These are phyloP conservation scores for Cymbopogon citratus DNA, from an alignment of 176 grass and related monocot species.

Conservation along the genomic window DNA sequence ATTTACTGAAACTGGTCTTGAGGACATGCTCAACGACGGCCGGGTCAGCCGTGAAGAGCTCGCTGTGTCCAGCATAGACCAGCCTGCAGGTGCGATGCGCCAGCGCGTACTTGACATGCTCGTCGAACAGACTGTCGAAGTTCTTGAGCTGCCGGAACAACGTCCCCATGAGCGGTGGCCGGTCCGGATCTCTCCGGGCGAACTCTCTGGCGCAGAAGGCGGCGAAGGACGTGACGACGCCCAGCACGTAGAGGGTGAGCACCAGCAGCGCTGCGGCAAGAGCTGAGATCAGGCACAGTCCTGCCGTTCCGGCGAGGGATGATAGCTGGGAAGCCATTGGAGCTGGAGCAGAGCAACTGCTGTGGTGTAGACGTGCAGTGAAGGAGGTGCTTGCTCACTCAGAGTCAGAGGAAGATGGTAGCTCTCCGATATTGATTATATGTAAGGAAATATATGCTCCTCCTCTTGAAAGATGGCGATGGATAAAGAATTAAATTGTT, in stretches of 20 bases:
- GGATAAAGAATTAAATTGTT: neutral
- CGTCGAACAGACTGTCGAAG: slow-evolving; percentile 39
- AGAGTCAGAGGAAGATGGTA: neutral
- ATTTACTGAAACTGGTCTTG: slow-evolving; percentile 57
- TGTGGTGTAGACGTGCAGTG: too few species aligned
- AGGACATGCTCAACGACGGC: slow-evolving; percentile 39
- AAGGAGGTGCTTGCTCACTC: neutral
- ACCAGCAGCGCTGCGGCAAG: slow-evolving; percentile 14
- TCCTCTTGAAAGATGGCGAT: neutral
- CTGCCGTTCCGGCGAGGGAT: neutral
- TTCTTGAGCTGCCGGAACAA: slow-evolving; percentile 29
- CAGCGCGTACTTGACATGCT: slow-evolving; percentile 22
- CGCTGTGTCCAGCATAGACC: slow-evolving; percentile 20
- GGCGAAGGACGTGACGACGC: slow-evolving; percentile 23
- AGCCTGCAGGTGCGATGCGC: slow-evolving; percentile 42
- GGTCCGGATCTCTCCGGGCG: neutral
- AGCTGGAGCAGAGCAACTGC: neutral
- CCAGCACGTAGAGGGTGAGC: slow-evolving; percentile 32
- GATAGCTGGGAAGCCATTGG: slow-evolving; percentile 21
- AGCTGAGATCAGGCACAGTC: slow-evolving; percentile 15
- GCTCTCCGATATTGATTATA: too few species aligned
- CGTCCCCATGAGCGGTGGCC: slow-evolving; percentile 40
- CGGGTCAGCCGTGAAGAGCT: slow-evolving; percentile 32
- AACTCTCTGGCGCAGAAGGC: slow-evolving; percentile 26
- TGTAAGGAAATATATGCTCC: too few species aligned